Conservation (phyloP, 331 rosid genomes). For the Quercus phellos region DNA sequence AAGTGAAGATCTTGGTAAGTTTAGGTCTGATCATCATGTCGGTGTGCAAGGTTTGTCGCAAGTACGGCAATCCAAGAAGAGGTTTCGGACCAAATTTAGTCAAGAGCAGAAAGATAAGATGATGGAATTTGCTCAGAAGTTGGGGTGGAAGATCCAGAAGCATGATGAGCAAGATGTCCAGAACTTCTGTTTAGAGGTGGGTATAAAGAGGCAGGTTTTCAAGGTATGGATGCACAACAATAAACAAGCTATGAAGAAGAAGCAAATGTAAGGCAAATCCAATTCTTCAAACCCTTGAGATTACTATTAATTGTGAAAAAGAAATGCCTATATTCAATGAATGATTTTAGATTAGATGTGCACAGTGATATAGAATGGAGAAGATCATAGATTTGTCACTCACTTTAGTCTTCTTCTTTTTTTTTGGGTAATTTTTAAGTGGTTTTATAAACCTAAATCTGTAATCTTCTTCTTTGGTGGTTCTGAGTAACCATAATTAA, state of each 20-base stretch:
- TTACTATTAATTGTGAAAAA: not conserved
- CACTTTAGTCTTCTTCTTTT: not conserved
- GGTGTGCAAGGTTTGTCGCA: constrained; percentile 32
- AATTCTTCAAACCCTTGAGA: not conserved
- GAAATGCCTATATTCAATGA: constrained; percentile 14
- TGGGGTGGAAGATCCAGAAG: constrained; percentile 92
- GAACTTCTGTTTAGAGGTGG: constrained; percentile 70
- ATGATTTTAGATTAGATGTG: constrained; percentile 25
- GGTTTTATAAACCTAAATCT: not conserved
- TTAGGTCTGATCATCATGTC: constrained; percentile 19
- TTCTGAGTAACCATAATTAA: not conserved
- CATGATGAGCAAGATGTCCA: constrained; percentile 86
- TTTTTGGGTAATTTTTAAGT: not conserved
- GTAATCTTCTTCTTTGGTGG: not conserved
- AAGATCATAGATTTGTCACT: not conserved
- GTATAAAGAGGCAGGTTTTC: constrained; percentile 68
- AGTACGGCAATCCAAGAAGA: constrained; percentile 46
- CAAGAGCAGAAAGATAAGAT: constrained; percentile 73
- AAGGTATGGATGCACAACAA: constrained; percentile 99
- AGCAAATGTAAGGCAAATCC: constrained; percentile 45
- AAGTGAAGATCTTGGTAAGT: constrained; percentile 72
- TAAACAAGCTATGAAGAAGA: constrained; percentile 74
- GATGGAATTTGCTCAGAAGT: constrained; percentile 79
- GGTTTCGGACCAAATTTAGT: constrained; percentile 76
- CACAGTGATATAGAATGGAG: constrained; percentile 6